phyloP scores from a whole-genome alignment of 305 asterid species.

The Fraxinus xanthoxyloides region DNA sequence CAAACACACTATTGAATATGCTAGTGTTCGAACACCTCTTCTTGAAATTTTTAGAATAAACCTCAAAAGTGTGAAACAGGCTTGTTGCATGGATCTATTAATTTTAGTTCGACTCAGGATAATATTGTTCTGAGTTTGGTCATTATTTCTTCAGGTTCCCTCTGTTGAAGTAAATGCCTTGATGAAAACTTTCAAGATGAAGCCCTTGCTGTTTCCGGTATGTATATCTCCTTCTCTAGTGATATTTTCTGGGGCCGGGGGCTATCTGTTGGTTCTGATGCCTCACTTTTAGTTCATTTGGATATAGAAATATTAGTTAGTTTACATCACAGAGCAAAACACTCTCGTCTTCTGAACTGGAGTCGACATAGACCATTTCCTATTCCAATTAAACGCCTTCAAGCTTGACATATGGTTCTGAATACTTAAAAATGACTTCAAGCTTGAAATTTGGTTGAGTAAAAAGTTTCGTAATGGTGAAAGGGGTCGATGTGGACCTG shows the following conservation, averaged over 20 bases:
- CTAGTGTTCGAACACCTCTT: not conserved
- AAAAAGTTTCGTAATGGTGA: not conserved
- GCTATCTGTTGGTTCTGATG: conserved; percentile 17
- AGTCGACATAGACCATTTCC: not conserved
- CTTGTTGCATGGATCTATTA: not conserved
- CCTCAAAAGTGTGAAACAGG: conserved; percentile 4
- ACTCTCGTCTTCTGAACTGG: not conserved
- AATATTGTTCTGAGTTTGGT: conserved; percentile 17
- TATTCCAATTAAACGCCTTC: not conserved
- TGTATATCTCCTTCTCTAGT: conserved; percentile 30
- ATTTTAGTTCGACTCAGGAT: not conserved
- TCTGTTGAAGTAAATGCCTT: conserved; percentile 95
- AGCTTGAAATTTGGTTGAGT: conserved; percentile 7
- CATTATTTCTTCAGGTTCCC: conserved; percentile 69
- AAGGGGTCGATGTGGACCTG: not conserved
- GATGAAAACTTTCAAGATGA: conserved; percentile 98
- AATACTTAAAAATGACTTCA: conserved; percentile 15
- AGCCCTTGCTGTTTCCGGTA: conserved; percentile 93
- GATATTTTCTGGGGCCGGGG: conserved; percentile 6
- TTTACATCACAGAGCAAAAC: not conserved
- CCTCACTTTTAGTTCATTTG: conserved; percentile 19
- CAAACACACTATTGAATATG: not conserved
- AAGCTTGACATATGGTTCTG: conserved; percentile 11
- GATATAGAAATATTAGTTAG: conserved; percentile 10
- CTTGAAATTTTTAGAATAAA: not conserved